These are phyloP conservation scores for Solanum sejunctum DNA, from an alignment of 257 asterid species.

Conservation along the genomic window DNA sequence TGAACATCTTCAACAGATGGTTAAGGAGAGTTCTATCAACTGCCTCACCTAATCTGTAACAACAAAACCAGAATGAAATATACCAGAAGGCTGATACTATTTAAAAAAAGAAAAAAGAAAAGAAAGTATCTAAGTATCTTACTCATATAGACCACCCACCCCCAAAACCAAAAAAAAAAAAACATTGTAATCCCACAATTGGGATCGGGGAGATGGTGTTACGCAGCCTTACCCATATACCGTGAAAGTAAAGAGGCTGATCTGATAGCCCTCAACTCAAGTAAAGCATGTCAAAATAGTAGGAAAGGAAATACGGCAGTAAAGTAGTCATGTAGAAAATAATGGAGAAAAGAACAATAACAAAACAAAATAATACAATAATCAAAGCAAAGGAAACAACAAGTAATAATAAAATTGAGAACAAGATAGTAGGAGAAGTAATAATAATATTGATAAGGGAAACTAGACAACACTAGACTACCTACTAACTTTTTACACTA, in stretches of 20 bases:
- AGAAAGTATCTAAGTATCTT: background rate
- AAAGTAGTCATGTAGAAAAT: background rate
- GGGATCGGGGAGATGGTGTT: background rate
- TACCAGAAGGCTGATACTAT: background rate
- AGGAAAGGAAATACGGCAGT: background rate
- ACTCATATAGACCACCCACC: background rate
- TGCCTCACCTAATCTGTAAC: constrained; percentile 76
- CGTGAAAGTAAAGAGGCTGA: background rate
- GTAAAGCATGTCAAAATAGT: background rate
- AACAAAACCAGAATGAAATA: constrained; percentile 17
- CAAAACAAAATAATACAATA: background rate
- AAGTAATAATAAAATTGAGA: background rate
- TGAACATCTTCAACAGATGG: constrained; percentile 98
- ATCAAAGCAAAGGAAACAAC: background rate
- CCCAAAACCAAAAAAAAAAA: background rate
- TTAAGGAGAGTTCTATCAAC: constrained; percentile 91
- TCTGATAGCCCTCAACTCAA: background rate
- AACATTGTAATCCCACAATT: background rate
- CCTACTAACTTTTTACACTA: background rate
- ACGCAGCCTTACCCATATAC: background rate
- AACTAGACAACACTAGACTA: background rate
- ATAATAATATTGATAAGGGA: background rate
- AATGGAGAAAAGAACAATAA: background rate
- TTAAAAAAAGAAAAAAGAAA: too few relatives aligned
- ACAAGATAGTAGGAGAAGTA: background rate